Evolutionary conservation across 1,284 basidiomycete genomes (phyloP), one percentile per base, ranked within the genome.

Genomic region (Leccinum pallidistipes): DNA sequence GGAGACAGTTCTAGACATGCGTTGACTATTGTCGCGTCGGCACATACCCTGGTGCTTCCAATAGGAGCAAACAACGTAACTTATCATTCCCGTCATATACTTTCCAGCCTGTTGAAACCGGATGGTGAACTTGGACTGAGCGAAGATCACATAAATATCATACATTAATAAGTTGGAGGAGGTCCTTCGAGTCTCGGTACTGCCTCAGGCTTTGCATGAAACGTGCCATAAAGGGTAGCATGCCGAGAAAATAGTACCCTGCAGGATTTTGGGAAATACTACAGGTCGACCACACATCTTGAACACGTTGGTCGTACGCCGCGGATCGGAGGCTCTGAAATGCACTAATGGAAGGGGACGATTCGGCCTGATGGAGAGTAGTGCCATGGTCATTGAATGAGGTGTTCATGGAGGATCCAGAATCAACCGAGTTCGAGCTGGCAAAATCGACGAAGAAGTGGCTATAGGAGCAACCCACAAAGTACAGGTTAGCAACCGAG

Each of bases 141-240:
- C 6, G 21, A 16, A 24, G 18, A 59, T 16, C 3, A 45, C 34
- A 50, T n/a, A 50, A 40, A 76, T 50, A 18, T 9, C 83, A 62
- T 60, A 91, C 94, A 65, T 98, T 98, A 71, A 97, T 85, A 32
- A 98, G 78, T 79, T 98, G 95, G 0, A 90, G 90, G 31, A 78
- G 69, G 31, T 91, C 76, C 47, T 80, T 78, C 9, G 91, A 94
- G 72, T 97, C 95, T 40, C 76, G 76, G 74, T 88, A 98, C 79
- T 95, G 94, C 68, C 89, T 91, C 45, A 97, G 69, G 74, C 92
- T 94, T 73, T 98, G 96, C 10, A 91, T 79, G 51, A 95, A 73
- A 78, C 96, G 94, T 32, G 87, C 79, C 1, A 91, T 60, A 12
- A 90, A 80, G 0, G 94, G 93, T 0, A 93, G 65, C 3, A 78